Evolutionary conservation across 768 basidiomycete species (phyloP).

Genomic region (Tulasnella sp.): DNA sequence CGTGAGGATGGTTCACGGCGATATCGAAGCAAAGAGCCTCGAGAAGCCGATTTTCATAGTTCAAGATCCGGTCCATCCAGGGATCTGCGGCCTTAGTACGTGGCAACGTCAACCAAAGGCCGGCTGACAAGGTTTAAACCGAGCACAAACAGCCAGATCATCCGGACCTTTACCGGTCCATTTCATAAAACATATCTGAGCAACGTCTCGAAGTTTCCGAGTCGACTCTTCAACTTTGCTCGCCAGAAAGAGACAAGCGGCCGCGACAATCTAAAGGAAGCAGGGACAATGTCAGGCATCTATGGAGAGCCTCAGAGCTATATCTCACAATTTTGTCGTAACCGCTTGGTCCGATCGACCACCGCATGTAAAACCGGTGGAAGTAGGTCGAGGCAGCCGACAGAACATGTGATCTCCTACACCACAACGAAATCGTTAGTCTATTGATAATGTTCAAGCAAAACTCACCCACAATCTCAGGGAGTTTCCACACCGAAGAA

Average conservation of each 20-base stretch:
- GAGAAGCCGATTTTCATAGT: constrained; percentile 72
- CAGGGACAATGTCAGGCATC: not conserved
- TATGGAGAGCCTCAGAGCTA: constrained; percentile 56
- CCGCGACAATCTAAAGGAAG: constrained; percentile 65
- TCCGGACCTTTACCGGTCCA: constrained; percentile 1
- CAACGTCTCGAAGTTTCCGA: constrained; percentile 80
- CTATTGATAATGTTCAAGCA: constrained; percentile 29
- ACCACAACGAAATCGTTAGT: not conserved
- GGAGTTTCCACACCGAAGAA: constrained; percentile 75
- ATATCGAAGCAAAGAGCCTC: constrained; percentile 87
- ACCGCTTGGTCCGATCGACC: constrained; percentile 47
- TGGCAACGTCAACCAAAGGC: not conserved
- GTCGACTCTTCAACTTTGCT: constrained; percentile 92
- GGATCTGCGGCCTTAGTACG: constrained; percentile 64
- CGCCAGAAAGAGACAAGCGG: constrained; percentile 80
- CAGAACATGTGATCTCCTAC: constrained; percentile 74
- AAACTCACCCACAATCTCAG: constrained; percentile 58
- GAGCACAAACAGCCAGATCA: not conserved
- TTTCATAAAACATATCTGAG: constrained; percentile 51
- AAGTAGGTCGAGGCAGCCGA: constrained; percentile 89
- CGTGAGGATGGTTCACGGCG: constrained; percentile 71
- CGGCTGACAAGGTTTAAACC: not conserved
- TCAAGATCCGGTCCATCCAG: constrained; percentile 62
- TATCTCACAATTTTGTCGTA: constrained; percentile 25
- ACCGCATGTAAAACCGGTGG: constrained; percentile 87